These are phyloP conservation scores for Candida chilensis DNA, from an alignment of 805 yeast genomes.

Conservation along the genomic window DNA sequence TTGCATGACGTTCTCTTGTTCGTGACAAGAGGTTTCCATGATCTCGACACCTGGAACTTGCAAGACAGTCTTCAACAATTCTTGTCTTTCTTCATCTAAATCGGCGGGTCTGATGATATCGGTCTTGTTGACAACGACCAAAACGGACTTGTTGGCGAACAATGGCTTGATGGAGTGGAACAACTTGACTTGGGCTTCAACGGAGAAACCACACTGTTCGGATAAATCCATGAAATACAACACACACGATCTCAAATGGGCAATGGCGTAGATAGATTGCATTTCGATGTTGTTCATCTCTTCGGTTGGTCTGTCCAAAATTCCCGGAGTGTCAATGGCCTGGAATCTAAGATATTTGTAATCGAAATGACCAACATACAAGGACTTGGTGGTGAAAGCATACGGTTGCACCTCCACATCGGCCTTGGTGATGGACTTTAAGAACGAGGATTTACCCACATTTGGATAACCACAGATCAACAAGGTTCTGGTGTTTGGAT, in stretches of 20 bases:
- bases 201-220: constrained; percentile 97
- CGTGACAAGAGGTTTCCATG: constrained; percentile 87
- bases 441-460: constrained; percentile 96
- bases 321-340: constrained; percentile 99
- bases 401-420: constrained; percentile 99
- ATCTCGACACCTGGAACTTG: constrained; percentile 79
- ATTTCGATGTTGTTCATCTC: constrained; percentile 99
- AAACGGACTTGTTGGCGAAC: constrained; percentile 92
- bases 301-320: constrained; percentile 96
- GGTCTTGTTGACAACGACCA: constrained; percentile 92
- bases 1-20: constrained; percentile 90
- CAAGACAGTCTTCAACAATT: constrained; percentile 54
- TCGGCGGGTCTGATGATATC: constrained; percentile 86
- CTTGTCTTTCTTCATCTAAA: constrained; percentile 67
- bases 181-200: constrained; percentile 94
- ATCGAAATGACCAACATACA: constrained; percentile 98
- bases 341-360: constrained; percentile 96
- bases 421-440: constrained; percentile 89
- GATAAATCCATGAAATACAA: constrained; percentile 96
- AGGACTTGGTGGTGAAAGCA: constrained; percentile 96
- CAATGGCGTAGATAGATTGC: constrained; percentile 98
- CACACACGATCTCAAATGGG: constrained; percentile 94
- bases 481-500: constrained; percentile 96
- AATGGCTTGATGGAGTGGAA: constrained; percentile 96
- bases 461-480: constrained; percentile 98